These are phyloP conservation scores for Boletus barrowsii DNA, from an alignment of 768 basidiomycete genomes.

Conservation along the genomic window DNA sequence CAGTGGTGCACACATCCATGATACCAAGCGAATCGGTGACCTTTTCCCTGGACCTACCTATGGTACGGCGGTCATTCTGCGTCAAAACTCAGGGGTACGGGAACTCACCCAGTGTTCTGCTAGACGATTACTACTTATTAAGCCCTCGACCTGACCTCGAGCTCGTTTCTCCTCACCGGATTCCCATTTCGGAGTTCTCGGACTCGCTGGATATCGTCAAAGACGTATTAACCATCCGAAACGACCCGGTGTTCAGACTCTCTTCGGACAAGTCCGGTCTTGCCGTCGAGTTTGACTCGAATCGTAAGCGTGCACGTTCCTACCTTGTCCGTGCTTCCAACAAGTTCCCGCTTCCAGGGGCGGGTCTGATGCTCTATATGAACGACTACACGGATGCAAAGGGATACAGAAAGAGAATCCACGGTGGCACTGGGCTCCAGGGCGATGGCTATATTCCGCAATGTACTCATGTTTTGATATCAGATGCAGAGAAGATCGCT, in stretches of 20 bases:
- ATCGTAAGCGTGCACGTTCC: slow-evolving; percentile 48
- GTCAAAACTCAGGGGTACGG: not conserved
- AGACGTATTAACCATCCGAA: slow-evolving; percentile 28
- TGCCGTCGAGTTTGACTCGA: slow-evolving; percentile 59
- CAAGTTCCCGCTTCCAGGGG: slow-evolving; percentile 41
- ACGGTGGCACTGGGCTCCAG: slow-evolving; percentile 63
- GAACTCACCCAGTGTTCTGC: not conserved
- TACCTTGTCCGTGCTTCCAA: not conserved
- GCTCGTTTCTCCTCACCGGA: slow-evolving; percentile 43
- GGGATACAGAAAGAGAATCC: slow-evolving; percentile 65
- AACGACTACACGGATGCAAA: slow-evolving; percentile 49
- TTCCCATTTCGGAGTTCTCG: slow-evolving; percentile 42
- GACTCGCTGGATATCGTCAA: slow-evolving; percentile 43
- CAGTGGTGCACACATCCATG: slow-evolving; percentile 44
- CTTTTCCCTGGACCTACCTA: slow-evolving; percentile 57
- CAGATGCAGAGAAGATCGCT: not conserved
- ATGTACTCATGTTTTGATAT: slow-evolving; percentile 35
- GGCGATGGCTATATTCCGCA: slow-evolving; percentile 59
- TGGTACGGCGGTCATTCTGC: slow-evolving; percentile 35
- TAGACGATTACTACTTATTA: slow-evolving; percentile 69
- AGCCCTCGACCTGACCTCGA: slow-evolving; percentile 33
- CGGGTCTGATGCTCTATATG: slow-evolving; percentile 73
- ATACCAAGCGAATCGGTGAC: slow-evolving; percentile 53
- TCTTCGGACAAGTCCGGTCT: slow-evolving; percentile 57
- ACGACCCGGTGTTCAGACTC: slow-evolving; percentile 50